These are phyloP conservation scores for Solanum habrochaites DNA, from an alignment of 257 asterid species.

Conservation along the genomic window DNA sequence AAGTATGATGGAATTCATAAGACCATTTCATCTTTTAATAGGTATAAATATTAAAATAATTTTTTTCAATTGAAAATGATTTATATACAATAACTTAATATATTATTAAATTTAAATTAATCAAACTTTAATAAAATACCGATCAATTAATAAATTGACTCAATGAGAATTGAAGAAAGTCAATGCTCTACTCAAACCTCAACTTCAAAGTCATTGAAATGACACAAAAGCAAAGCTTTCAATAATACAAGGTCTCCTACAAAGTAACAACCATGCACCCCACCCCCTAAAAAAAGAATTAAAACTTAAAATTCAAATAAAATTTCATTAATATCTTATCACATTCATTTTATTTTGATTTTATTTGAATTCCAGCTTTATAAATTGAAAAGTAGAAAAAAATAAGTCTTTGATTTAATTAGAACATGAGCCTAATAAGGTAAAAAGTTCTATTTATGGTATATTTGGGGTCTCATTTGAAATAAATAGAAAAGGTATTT, in stretches of 20 bases:
- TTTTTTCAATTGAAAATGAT: no score
- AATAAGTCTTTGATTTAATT: not conserved
- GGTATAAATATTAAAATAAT: no score
- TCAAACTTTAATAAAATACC: no score
- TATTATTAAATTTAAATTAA: no score
- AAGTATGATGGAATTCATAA: not conserved
- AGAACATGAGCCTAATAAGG: not conserved
- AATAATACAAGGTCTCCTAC: not conserved
- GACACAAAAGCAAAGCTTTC: not conserved
- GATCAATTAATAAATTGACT: no score
- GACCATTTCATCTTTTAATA: not conserved
- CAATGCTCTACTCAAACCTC: no score
- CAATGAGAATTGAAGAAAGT: no score
- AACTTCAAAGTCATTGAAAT: no score
- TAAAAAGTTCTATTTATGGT: not conserved
- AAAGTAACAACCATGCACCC: not conserved
- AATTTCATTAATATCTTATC: not conserved
- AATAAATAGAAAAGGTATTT: not conserved
- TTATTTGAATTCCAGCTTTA: not conserved
- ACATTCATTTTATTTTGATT: not conserved
- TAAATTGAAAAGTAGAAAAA: not conserved
- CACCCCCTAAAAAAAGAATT: not conserved
- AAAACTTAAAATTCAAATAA: not conserved
- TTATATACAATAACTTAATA: no score
- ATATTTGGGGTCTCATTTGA: not conserved